Percentiles rank a stretch among this genome's conserved stretches.
These are phyloP conservation scores for Pisolithus tinctorius DNA, from an alignment of 768 basidiomycete species.

Conservation along the genomic window DNA sequence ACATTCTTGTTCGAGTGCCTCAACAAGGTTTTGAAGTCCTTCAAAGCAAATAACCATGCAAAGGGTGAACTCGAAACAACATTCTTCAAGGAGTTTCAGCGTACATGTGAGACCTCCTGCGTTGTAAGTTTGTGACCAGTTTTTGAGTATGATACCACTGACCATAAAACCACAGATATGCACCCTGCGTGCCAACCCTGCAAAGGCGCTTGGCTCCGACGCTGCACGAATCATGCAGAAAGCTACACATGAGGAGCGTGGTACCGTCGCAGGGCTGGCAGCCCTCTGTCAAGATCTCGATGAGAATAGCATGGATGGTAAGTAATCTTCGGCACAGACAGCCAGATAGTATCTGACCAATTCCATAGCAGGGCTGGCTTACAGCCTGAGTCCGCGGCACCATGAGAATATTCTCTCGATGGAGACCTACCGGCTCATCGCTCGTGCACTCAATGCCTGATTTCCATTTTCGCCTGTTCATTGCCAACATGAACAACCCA, in stretches of 20 bases:
- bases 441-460: not conserved
- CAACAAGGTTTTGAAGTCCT: too few species aligned
- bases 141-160: not conserved
- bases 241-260: not conserved
- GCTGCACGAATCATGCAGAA: not conserved
- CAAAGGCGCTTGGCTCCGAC: not conserved
- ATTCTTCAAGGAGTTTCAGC: not conserved
- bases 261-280: not conserved
- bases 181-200: too few species aligned
- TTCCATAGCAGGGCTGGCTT: not conserved
- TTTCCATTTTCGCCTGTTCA: not conserved
- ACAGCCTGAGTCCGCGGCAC: not conserved
- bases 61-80: too few species aligned
- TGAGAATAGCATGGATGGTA: not conserved
- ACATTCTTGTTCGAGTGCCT: too few species aligned
- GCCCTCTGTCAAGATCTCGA: not conserved
- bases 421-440: not conserved
- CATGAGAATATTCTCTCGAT: not conserved
- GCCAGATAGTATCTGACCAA: not conserved
- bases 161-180: not conserved
- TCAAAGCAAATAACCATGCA: too few species aligned
- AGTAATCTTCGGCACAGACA: too few species aligned
- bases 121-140: not conserved
- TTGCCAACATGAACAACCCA: not conserved
- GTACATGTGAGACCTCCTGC: not conserved